These are phyloP conservation scores for Hirsutella thompsonii DNA, from an alignment of 2,329 filamentous ascomycete species.

Conservation along the genomic window DNA sequence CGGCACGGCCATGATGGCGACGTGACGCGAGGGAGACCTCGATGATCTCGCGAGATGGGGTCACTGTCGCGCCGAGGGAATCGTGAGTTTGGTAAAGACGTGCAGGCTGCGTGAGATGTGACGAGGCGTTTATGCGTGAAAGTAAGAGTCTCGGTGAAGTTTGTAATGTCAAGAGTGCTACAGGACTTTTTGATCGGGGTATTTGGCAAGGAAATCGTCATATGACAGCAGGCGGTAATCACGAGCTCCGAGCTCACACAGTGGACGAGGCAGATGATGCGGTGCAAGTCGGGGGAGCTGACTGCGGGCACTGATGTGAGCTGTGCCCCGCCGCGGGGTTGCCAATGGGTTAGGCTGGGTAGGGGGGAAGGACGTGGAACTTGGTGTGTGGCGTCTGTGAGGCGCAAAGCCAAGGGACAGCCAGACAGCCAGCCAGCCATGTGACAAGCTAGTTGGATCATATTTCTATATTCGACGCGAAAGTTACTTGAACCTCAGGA, in stretches of 20 bases:
- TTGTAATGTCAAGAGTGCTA: no score
- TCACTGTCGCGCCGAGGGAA: neutral
- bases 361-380: no score
- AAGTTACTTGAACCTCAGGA: no score
- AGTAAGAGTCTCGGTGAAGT: no score
- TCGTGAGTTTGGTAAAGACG: neutral
- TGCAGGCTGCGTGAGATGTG: no score
- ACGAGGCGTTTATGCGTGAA: no score
- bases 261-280: conserved; percentile 8
- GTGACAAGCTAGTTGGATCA: no score
- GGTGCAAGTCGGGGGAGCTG: neutral
- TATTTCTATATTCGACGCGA: no score
- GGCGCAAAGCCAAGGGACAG: no score
- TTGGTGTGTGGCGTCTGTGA: no score
- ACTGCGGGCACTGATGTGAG: neutral
- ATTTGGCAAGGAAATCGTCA: conserved; percentile 9
- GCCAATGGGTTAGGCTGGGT: neutral
- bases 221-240: conserved; percentile 10
- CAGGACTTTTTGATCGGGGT: no score
- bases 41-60: neutral
- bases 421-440: no score
- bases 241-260: conserved; percentile 6
- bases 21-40: neutral
- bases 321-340: neutral
- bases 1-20: conserved; percentile 33